phyloP scores from a whole-genome alignment of 1,284 basidiomycete species.

The Apiotrichum veenhuisii region DNA sequence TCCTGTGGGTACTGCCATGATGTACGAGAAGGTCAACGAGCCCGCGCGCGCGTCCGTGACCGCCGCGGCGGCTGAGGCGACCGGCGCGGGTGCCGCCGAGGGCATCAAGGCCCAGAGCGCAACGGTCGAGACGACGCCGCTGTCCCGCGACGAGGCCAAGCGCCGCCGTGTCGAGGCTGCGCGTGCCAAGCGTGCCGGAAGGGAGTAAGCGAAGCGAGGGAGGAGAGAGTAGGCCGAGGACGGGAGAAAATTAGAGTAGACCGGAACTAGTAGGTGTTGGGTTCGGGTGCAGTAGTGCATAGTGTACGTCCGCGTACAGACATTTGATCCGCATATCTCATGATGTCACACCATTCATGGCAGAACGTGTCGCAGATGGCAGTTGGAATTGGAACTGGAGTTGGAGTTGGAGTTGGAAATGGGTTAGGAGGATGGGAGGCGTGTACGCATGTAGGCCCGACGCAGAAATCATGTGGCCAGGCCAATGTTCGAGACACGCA shows the following conservation, averaged over 20 bases:
- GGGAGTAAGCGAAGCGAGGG: no score
- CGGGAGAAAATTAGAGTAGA: no score
- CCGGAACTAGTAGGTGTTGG: no score
- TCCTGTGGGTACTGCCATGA: constrained; percentile 4
- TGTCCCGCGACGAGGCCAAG: constrained; percentile 4
- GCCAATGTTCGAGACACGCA: no score
- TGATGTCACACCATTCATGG: constrained; percentile 3
- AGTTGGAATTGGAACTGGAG: neutral
- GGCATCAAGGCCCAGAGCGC: neutral
- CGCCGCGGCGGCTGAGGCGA: no score
- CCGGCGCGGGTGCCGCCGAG: no score
- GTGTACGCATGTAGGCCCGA: no score
- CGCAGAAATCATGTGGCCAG: no score
- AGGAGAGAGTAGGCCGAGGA: no score
- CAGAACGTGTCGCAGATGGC: neutral
- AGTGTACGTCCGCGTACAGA: neutral
- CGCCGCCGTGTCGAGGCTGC: constrained; percentile 11
- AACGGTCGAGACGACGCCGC: neutral
- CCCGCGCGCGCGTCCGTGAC: neutral
- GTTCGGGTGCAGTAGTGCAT: constrained; percentile 1
- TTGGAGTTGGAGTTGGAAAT: neutral
- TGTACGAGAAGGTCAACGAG: constrained; percentile 12
- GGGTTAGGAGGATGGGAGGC: neutral
- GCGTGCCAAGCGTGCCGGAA: constrained; percentile 9
- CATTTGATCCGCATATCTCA: neutral